A percentile compares a stretch with the other conserved stretches of the same genome.
Conservation (phyloP, 2,329 filamentous ascomycete genomes). For the Cordyceps fumosorosea region DNA sequence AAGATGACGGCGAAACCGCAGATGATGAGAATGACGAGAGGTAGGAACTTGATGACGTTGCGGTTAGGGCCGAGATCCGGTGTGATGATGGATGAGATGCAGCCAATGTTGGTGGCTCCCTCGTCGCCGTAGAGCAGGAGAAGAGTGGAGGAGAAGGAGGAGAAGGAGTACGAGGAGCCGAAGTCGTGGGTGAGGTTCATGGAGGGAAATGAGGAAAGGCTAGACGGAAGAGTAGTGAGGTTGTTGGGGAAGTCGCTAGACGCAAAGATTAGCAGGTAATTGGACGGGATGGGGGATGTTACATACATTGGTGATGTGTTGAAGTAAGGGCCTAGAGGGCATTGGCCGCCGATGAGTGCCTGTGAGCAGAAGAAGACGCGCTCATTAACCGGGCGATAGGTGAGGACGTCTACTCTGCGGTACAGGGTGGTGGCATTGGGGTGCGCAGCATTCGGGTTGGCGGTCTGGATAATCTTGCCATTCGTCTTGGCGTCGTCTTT, state of each 20-base stretch:
- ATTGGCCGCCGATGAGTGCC: constrained; percentile 52
- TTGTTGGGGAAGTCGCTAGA: constrained; percentile 28
- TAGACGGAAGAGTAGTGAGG: constrained; percentile 43
- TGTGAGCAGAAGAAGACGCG: constrained; percentile 59
- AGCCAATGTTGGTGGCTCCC: constrained; percentile 60
- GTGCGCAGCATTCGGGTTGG: constrained; percentile 23
- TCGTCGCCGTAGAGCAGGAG: constrained; percentile 68
- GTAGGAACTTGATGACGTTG: constrained; percentile 68
- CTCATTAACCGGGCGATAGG: constrained; percentile 61
- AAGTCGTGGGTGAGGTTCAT: constrained; percentile 71
- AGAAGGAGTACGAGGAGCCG: constrained; percentile 76
- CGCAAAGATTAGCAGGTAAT: constrained; percentile 15
- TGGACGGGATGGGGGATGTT: background rate
- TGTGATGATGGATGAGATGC: constrained; percentile 75
- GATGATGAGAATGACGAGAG: constrained; percentile 68
- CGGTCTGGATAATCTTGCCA: constrained; percentile 69
- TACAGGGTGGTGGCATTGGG: constrained; percentile 68
- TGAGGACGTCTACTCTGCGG: constrained; percentile 65
- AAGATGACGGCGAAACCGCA: constrained; percentile 78
- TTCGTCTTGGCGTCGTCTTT: constrained; percentile 48
- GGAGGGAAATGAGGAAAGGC: constrained; percentile 49
- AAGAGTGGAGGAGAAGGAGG: constrained; percentile 70
- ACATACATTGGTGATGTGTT: constrained; percentile 35
- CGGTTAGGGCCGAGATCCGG: constrained; percentile 69
- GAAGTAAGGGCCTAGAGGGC: constrained; percentile 73